Conservation (phyloP, 305 asterid species). For the Fraxinus paxiana region DNA sequence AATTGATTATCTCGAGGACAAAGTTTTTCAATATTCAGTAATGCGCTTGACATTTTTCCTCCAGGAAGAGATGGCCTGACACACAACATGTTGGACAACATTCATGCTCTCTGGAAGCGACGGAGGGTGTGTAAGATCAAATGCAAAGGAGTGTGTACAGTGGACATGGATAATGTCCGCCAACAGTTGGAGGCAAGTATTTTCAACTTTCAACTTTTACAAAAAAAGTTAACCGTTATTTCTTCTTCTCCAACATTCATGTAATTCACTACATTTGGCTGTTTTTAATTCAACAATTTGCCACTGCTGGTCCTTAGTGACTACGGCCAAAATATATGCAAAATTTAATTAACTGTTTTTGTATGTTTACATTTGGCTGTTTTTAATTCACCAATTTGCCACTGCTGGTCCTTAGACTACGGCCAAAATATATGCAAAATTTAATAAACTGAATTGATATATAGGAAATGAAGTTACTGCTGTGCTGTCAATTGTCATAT, state of each 20-base stretch:
- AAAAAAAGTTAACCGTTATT: neutral
- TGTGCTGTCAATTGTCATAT: neutral
- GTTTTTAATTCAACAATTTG: neutral
- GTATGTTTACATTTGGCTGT: neutral
- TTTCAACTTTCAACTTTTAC: conserved; percentile 29
- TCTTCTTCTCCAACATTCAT: neutral
- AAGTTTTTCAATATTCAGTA: neutral
- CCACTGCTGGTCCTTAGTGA: neutral
- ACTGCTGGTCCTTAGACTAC: neutral
- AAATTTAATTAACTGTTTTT: neutral
- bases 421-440: neutral
- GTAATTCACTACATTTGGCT: neutral
- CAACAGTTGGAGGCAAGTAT: conserved; percentile 76
- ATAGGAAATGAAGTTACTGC: neutral
- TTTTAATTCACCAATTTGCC: neutral
- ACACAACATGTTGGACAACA: conserved; percentile 90
- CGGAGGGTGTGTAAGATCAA: conserved; percentile 80
- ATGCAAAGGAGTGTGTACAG: conserved; percentile 94
- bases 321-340: neutral
- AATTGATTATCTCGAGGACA: neutral
- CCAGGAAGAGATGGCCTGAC: conserved; percentile 92
- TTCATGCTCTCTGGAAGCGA: conserved; percentile 92
- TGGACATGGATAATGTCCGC: conserved; percentile 77
- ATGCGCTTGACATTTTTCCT: conserved; percentile 10
- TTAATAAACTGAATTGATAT: neutral